Conservation (phyloP, 768 basidiomycete genomes). For the Russula vinacea region DNA sequence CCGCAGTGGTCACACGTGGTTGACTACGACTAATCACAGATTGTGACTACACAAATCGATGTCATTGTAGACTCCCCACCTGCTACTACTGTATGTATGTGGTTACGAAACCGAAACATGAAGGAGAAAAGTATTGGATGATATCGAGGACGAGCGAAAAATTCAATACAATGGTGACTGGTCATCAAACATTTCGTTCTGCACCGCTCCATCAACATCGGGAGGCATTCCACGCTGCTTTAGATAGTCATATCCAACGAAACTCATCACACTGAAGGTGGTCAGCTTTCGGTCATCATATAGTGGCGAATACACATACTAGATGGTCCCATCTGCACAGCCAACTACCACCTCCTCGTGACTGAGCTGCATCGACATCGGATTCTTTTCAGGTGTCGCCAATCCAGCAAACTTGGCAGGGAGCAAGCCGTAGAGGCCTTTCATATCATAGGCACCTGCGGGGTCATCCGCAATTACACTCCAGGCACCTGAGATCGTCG, state of each 20-base stretch:
- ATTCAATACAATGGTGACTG: not conserved
- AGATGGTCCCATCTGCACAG: slow-evolving; percentile 88
- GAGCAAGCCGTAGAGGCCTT: slow-evolving; percentile 58
- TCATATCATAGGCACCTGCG: slow-evolving; percentile 42
- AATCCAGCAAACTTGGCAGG: slow-evolving; percentile 73
- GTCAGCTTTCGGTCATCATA: slow-evolving; percentile 25
- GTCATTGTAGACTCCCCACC: not conserved
- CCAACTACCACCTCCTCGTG: slow-evolving; percentile 90
- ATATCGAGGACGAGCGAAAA: not conserved
- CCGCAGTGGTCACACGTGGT: not conserved
- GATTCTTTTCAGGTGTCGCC: slow-evolving; percentile 87
- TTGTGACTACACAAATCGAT: slow-evolving; percentile 10
- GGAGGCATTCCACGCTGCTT: slow-evolving; percentile 33
- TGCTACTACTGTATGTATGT: not conserved
- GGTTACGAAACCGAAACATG: not conserved
- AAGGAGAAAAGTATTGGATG: not conserved
- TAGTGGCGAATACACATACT: slow-evolving; percentile 49
- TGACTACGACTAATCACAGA: no score
- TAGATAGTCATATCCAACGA: slow-evolving; percentile 56
- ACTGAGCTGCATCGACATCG: slow-evolving; percentile 90
- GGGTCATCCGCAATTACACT: slow-evolving; percentile 51
- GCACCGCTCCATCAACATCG: slow-evolving; percentile 6
- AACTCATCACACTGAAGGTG: slow-evolving; percentile 52
- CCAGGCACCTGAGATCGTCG: slow-evolving; percentile 75
- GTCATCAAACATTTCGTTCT: slow-evolving; percentile 5